Conservation (phyloP, 257 asterid species). For the Leptodermis oblonga region DNA sequence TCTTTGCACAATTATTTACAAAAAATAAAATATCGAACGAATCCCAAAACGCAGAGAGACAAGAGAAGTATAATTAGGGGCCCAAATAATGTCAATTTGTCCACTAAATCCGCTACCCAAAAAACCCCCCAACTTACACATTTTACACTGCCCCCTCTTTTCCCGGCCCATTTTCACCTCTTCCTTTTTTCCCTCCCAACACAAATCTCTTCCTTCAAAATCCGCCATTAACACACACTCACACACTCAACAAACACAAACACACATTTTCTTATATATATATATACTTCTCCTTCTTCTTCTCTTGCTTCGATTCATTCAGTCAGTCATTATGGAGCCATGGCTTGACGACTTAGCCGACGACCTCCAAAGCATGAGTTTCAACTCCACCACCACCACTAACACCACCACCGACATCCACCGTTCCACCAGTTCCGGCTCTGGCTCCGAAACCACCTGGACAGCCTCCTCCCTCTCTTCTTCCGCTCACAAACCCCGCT, state of each 20-base stretch:
- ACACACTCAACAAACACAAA: background rate
- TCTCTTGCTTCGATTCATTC: background rate
- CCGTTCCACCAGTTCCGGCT: conserved; percentile 88
- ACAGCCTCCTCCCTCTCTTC: conserved; percentile 59
- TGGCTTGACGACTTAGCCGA: conserved; percentile 66
- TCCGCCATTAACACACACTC: conserved; percentile 4
- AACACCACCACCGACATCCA: conserved; percentile 56
- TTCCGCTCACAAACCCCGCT: conserved; percentile 32
- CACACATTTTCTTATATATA: background rate
- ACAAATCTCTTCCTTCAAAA: background rate
- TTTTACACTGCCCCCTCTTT: background rate
- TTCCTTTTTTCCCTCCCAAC: conserved; percentile 1
- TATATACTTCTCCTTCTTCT: background rate
- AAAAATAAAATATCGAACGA: background rate
- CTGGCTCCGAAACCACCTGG: conserved; percentile 85
- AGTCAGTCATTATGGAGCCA: conserved; percentile 51
- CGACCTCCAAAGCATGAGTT: conserved; percentile 89
- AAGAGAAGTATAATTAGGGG: conserved; percentile 2
- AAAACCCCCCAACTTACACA: background rate
- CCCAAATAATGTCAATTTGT: conserved; percentile 14
- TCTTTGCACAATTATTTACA: too few relatives aligned
- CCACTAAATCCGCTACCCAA: conserved; percentile 13
- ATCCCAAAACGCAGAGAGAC: background rate
- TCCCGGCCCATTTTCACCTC: conserved; percentile 18
- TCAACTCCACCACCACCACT: conserved; percentile 77